Evolutionary conservation across 257 asterid species (phyloP).

Genomic region (Fraxinus cuspidata): DNA sequence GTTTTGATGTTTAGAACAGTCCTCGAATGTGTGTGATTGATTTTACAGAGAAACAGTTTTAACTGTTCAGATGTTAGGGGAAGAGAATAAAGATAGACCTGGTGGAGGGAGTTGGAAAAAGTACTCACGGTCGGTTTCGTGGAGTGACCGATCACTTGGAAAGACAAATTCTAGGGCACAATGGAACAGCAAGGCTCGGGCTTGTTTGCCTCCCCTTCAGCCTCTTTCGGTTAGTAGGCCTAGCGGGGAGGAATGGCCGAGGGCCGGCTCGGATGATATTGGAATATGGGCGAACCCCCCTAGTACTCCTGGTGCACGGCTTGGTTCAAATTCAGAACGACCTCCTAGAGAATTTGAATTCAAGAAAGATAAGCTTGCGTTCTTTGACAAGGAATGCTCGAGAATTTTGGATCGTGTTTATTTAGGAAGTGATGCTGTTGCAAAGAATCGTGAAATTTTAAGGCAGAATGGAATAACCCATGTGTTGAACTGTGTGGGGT

Average conservation of each 20-base stretch:
- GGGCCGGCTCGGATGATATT: slow-evolving; percentile 87
- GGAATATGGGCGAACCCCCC: slow-evolving; percentile 83
- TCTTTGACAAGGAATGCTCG: slow-evolving; percentile 86
- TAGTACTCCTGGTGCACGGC: slow-evolving; percentile 63
- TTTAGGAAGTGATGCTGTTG: slow-evolving; percentile 79
- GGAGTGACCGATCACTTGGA: slow-evolving; percentile 69
- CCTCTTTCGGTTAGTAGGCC: slow-evolving; percentile 76
- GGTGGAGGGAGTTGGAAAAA: slow-evolving; percentile 49
- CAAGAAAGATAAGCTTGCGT: slow-evolving; percentile 75
- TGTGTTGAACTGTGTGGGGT: slow-evolving; percentile 93
- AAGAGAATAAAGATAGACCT: slow-evolving; percentile 56
- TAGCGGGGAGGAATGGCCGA: slow-evolving; percentile 80
- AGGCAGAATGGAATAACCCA: slow-evolving; percentile 75
- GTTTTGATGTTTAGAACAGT: slow-evolving; percentile 19
- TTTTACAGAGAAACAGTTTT: slow-evolving; percentile 39
- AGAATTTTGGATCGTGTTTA: slow-evolving; percentile 74
- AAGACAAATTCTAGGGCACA: slow-evolving; percentile 59
- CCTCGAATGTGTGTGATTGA: slow-evolving; percentile 38
- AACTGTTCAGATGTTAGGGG: slow-evolving; percentile 52
- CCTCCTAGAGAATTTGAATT: slow-evolving; percentile 38
- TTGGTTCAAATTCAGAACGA: slow-evolving; percentile 40
- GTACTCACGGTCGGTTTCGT: slow-evolving; percentile 70
- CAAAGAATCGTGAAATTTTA: slow-evolving; percentile 74
- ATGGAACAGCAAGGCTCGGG: slow-evolving; percentile 88
- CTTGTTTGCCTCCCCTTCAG: slow-evolving; percentile 92